These are phyloP conservation scores for Canna indica DNA, from an alignment of 176 grass and related monocot genomes.

Conservation along the genomic window DNA sequence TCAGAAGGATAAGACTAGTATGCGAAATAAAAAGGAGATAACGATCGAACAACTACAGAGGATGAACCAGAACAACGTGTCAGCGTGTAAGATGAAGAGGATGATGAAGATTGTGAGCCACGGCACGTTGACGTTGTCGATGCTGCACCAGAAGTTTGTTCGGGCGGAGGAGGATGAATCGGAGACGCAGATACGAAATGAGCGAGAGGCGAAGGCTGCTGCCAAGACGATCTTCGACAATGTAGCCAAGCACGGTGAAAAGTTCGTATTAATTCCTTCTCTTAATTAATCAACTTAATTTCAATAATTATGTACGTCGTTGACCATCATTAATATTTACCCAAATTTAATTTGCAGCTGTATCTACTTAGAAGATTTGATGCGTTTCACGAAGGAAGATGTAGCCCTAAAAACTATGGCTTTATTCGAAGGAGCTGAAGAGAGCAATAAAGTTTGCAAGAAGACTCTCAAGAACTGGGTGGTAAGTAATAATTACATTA, in stretches of 20 bases:
- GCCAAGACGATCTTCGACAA: slow-evolving; percentile 86
- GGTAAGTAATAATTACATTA: too few species aligned
- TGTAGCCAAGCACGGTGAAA: slow-evolving; percentile 32
- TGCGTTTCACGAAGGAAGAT: slow-evolving; percentile 68
- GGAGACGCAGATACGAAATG: slow-evolving; percentile 58
- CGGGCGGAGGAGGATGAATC: slow-evolving; percentile 47
- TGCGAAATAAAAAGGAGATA: too few species aligned
- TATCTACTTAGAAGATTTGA: slow-evolving; percentile 65
- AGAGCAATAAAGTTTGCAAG: slow-evolving; percentile 53
- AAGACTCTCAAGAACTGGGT: slow-evolving; percentile 83
- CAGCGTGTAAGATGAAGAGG: slow-evolving; percentile 93
- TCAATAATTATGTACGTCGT: too few species aligned
- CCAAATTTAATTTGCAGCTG: too few species aligned
- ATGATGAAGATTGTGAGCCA: slow-evolving; percentile 80
- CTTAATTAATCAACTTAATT: too few species aligned
- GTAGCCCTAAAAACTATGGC: slow-evolving; percentile 53
- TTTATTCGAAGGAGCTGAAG: slow-evolving; percentile 75
- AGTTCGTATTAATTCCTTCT: too few species aligned
- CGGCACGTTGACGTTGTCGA: slow-evolving; percentile 56
- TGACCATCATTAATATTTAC: too few species aligned
- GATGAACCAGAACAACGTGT: slow-evolving; percentile 87
- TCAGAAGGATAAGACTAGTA: too few species aligned
- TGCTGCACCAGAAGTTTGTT: slow-evolving; percentile 60
- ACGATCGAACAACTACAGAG: slow-evolving; percentile 74
- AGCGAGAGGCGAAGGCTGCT: slow-evolving; percentile 78